A percentile compares a stretch with the other conserved stretches of the same genome.
phyloP scores from a whole-genome alignment of 208 protist genomes.

The Acanthamoeba castellanii region DNA sequence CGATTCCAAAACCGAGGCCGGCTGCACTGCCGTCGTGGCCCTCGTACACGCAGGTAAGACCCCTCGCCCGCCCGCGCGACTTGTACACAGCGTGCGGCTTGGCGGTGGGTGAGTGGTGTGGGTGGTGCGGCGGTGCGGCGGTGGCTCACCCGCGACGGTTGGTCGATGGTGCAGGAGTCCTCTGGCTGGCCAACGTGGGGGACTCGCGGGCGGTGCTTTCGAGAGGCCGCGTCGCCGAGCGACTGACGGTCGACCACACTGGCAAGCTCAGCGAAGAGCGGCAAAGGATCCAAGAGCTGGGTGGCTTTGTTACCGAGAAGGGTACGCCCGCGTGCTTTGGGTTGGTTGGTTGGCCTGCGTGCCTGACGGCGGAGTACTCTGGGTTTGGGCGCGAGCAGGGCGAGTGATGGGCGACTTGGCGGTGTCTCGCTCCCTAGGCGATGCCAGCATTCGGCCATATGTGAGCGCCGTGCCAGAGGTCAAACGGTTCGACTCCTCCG shows the following conservation, averaged over 20 bases:
- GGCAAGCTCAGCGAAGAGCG: constrained; percentile 51
- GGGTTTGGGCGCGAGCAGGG: background rate
- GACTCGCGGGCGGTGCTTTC: constrained; percentile 71
- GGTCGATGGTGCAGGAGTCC: background rate
- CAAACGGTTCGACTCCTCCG: background rate
- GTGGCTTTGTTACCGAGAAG: constrained; percentile 74
- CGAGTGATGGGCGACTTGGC: constrained; percentile 64
- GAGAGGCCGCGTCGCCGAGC: background rate
- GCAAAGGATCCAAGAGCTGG: constrained; percentile 64
- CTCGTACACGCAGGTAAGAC: background rate
- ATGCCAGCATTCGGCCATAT: constrained; percentile 21
- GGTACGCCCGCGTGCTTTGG: background rate
- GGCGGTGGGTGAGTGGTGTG: no score
- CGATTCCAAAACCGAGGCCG: constrained; percentile 61
- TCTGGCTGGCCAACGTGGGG: constrained; percentile 71
- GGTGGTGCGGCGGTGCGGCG: no score
- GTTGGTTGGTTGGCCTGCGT: background rate
- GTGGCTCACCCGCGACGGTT: no score
- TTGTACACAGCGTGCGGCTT: no score
- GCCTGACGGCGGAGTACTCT: no score
- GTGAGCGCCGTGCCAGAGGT: constrained; percentile 34
- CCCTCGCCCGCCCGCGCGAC: background rate
- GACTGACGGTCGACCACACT: constrained; percentile 53
- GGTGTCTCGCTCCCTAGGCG: constrained; percentile 42
- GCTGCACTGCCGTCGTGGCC: constrained; percentile 49